Base-by-base conservation (phyloP, 2,329 filamentous ascomycete species). In the Blastomyces gilchristii region DNA sequence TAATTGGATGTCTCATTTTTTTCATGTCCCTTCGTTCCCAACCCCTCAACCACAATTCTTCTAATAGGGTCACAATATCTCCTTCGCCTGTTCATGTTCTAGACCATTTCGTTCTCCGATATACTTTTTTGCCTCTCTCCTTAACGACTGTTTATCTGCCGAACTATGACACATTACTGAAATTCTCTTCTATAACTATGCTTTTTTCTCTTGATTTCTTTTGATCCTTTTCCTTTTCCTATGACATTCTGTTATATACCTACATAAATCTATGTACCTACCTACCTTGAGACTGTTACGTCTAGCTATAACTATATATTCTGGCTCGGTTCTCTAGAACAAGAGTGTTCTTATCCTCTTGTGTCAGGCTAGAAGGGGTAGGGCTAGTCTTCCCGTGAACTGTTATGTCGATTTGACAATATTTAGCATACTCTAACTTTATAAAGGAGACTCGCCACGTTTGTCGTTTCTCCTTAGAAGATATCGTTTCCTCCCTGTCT, bases 181-280 rank as follows among this genome's bases (percentile, higher is more conserved):
- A 28, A 11, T n/a, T 54, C 14, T 54, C 25, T 34, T 34, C 50
- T 34, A 18, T 18, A 31, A 12, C 41, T 14, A 43, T 43, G 41
- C 39, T 43, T 43, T 43, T 52, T 34, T 61, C 52, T 34, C 39
- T 37, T 63, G 12, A 56, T 53, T 43, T 62, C 56, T 62, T 61
- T 22, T 34, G 12, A 7, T 12, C 43, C 18, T 7, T 56, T 0
- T 22, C 28, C 41, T 8, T 28, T 53, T 28, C 39, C 39, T 53
- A 3, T 28, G 3, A 49, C n/a, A 8, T 25, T 52, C 18, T 50
- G 58, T 60, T 50, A 60, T 52, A 34, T 60, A 47, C 43, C 50
- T 54, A 31, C 28, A 34, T 41, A n/a, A 31, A 56, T 39, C 52
- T 56, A 37, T 39, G 28, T 56, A 56, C 52, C 52, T 57, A 43